Conservation (phyloP, 345 rosid genomes). For the Bruguiera gymnorhiza region DNA sequence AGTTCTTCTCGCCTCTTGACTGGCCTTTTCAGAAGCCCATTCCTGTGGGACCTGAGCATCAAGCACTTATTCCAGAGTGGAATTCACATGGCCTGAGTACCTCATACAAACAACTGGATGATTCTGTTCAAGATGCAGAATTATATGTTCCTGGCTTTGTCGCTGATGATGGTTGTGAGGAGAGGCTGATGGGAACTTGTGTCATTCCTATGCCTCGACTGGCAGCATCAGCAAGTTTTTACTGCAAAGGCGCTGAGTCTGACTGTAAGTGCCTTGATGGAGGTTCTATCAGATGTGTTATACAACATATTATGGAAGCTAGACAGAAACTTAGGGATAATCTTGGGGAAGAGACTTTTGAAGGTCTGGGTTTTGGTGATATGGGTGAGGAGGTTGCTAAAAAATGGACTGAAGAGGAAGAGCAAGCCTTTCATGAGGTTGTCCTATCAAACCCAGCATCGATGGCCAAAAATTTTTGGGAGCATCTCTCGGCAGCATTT, state of each 20-base stretch:
- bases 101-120: slow-evolving; percentile 11
- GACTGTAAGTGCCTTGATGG: slow-evolving; percentile 57
- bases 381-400: slow-evolving; percentile 67
- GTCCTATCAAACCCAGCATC: slow-evolving; percentile 61
- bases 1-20: slow-evolving; percentile 8
- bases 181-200: slow-evolving; percentile 16
- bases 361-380: slow-evolving; percentile 51
- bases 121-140: slow-evolving; percentile 2
- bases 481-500: slow-evolving; percentile 47
- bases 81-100: slow-evolving; percentile 15
- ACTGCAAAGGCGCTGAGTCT: slow-evolving; percentile 27
- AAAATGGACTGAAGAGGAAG: slow-evolving; percentile 63
- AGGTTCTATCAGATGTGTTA: slow-evolving; percentile 58
- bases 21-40: slow-evolving; percentile 15
- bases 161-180: background rate
- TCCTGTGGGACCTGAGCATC: slow-evolving; percentile 29
- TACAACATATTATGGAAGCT: slow-evolving; percentile 56
- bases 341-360: slow-evolving; percentile 52
- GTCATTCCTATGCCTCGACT: slow-evolving; percentile 12
- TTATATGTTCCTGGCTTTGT: background rate
- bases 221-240: background rate
- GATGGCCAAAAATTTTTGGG: slow-evolving; percentile 62
- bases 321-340: slow-evolving; percentile 40
- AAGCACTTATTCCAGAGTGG: slow-evolving; percentile 23
- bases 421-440: slow-evolving; percentile 48